A percentile compares a stretch with the other conserved stretches of the same genome.
phyloP scores from a whole-genome alignment of 805 yeast genomes.

The Candida palmyrensis region DNA sequence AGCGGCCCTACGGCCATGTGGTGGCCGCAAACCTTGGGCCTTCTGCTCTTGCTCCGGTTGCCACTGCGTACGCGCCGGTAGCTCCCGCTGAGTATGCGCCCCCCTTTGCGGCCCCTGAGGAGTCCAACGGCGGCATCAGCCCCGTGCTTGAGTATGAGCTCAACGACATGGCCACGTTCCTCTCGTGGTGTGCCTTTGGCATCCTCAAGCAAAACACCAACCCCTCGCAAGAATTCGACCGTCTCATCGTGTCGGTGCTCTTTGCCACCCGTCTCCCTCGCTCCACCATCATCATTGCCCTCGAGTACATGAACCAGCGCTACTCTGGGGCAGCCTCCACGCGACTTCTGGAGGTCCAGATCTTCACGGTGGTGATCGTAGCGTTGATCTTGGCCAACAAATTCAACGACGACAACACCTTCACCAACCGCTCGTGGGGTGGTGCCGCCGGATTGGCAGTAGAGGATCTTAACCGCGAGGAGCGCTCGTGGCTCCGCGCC shows the following conservation, averaged over 20 bases:
- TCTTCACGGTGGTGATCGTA: constrained; percentile 55
- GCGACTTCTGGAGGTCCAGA: constrained; percentile 25
- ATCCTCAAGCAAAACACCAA: constrained; percentile 48
- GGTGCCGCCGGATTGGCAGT: constrained; percentile 86
- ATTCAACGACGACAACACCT: constrained; percentile 94
- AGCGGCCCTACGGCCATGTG: constrained; percentile 3
- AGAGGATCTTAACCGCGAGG: constrained; percentile 55
- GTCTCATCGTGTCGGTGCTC: constrained; percentile 61
- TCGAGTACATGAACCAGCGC: constrained; percentile 73
- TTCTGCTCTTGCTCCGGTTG: constrained; percentile 6
- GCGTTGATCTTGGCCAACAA: constrained; percentile 84
- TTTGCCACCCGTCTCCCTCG: constrained; percentile 86
- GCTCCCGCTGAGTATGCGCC: constrained; percentile 7
- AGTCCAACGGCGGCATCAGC: constrained; percentile 64
- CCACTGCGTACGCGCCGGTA: constrained; percentile 4
- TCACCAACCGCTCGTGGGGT: constrained; percentile 92
- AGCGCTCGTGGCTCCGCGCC: constrained; percentile 61
- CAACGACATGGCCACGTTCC: constrained; percentile 71
- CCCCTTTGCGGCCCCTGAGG: constrained; percentile 9
- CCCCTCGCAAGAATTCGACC: constrained; percentile 49
- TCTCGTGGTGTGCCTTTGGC: constrained; percentile 69
- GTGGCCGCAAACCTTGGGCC: constrained; percentile 1
- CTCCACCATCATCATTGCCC: constrained; percentile 71
- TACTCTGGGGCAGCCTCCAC: constrained; percentile 21
- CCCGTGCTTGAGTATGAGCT: constrained; percentile 77